phyloP scores from a whole-genome alignment of 495 filamentous ascomycete genomes.

The Daldinia childiae region DNA sequence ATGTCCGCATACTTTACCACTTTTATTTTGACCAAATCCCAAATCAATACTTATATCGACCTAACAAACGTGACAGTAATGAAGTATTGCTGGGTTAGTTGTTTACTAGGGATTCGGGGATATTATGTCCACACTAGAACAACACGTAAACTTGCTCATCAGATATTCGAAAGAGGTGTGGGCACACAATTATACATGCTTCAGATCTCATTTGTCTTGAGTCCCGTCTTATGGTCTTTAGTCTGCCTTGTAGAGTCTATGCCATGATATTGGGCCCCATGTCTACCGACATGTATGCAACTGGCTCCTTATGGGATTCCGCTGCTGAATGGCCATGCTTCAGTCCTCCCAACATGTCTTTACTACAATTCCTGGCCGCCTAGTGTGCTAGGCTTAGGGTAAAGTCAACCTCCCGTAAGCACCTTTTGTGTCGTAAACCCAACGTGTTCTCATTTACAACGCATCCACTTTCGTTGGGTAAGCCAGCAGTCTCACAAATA shows the following conservation, averaged over 20 bases:
- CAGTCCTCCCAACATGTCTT: slow-evolving; percentile 24
- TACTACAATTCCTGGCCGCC: slow-evolving; percentile 19
- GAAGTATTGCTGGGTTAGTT: neutral
- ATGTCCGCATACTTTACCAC: too few relatives aligned
- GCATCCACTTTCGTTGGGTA: slow-evolving; percentile 25
- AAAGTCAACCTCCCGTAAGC: slow-evolving; percentile 34
- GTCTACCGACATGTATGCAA: slow-evolving; percentile 27
- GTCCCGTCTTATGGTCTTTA: slow-evolving; percentile 24
- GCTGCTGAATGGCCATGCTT: slow-evolving; percentile 35
- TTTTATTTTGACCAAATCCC: too few relatives aligned
- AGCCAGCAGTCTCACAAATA: slow-evolving; percentile 33
- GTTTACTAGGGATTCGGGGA: neutral
- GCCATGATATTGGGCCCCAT: slow-evolving; percentile 36
- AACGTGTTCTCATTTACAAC: slow-evolving; percentile 39
- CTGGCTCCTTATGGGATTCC: slow-evolving; percentile 25
- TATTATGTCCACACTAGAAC: neutral
- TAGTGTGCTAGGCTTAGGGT: slow-evolving; percentile 15
- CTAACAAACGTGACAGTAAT: too few relatives aligned
- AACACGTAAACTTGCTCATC: neutral
- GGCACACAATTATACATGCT: slow-evolving; percentile 19
- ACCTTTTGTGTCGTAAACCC: slow-evolving; percentile 39
- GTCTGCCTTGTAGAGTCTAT: slow-evolving; percentile 42
- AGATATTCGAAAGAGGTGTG: neutral
- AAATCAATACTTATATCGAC: too few relatives aligned
- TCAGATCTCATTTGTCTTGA: slow-evolving; percentile 37